Conservation (phyloP, 2,329 filamentous ascomycete species). For the Scedosporium aurantiacum region DNA sequence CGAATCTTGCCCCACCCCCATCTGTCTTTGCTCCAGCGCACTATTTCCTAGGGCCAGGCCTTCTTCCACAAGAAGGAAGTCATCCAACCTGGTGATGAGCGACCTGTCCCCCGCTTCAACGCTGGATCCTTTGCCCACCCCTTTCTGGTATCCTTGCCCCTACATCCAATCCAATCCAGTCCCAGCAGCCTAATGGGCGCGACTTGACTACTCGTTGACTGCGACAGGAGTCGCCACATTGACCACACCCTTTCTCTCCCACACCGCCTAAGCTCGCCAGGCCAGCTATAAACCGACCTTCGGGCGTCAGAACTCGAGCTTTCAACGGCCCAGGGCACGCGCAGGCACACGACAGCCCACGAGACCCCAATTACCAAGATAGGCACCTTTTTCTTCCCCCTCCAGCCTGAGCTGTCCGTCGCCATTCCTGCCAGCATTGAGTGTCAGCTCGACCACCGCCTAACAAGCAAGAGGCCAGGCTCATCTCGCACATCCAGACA, state of each 20-base stretch:
- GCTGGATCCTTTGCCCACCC: background rate
- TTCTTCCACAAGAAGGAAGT: background rate
- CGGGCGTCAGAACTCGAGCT: background rate
- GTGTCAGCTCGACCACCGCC: background rate
- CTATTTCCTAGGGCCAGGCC: background rate
- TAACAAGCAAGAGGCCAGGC: background rate
- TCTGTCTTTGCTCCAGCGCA: background rate
- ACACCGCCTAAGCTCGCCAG: background rate
- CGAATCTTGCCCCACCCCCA: background rate
- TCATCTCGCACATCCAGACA: background rate
- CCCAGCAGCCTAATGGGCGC: background rate
- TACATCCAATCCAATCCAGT: background rate
- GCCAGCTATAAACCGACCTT: background rate
- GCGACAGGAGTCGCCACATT: background rate
- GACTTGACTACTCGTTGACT: background rate
- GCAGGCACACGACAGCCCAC: slow-evolving; percentile 1
- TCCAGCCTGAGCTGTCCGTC: background rate
- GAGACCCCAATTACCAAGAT: background rate
- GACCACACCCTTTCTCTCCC: background rate
- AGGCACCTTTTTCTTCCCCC: background rate
- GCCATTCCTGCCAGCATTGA: background rate
- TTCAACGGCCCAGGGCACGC: background rate
- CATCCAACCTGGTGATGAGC: background rate
- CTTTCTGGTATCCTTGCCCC: background rate
- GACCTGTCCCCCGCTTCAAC: background rate